A percentile compares a stretch with the other conserved stretches of the same genome.
phyloP scores from a whole-genome alignment of 306 rosid genomes.

The Casuarina cunninghamiana region DNA sequence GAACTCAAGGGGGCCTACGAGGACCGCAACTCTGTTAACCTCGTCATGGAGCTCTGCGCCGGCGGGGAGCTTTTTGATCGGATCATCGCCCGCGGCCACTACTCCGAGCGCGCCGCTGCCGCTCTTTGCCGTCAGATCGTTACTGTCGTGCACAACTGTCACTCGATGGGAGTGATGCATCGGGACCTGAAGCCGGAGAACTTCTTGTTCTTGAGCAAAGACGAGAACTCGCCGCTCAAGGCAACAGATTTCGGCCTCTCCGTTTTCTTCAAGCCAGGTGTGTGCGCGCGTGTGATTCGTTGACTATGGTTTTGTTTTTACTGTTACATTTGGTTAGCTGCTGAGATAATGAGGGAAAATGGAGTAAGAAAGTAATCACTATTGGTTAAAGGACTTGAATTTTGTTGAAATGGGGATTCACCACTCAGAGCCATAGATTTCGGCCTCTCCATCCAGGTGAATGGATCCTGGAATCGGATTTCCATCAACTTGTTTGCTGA shows the following conservation, averaged over 20 bases:
- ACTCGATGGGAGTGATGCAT: slow-evolving; percentile 93
- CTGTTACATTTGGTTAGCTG: not conserved
- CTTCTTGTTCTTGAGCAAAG: slow-evolving; percentile 61
- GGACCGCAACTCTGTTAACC: slow-evolving; percentile 93
- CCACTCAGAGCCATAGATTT: slow-evolving; percentile 93
- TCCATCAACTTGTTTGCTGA: not conserved
- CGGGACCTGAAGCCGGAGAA: slow-evolving; percentile 94
- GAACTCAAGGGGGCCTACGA: slow-evolving; percentile 90
- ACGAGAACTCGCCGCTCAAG: slow-evolving; percentile 76
- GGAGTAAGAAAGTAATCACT: not conserved
- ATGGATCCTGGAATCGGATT: not conserved
- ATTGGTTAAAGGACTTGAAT: not conserved
- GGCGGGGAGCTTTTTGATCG: slow-evolving; percentile 97
- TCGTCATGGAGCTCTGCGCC: slow-evolving; percentile 94
- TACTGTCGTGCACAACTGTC: slow-evolving; percentile 82
- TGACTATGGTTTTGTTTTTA: not conserved
- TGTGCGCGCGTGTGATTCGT: not conserved
- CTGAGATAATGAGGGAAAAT: not conserved
- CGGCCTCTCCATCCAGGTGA: slow-evolving; percentile 86
- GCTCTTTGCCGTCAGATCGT: slow-evolving; percentile 81
- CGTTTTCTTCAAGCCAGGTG: slow-evolving; percentile 80
- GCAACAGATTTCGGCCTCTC: slow-evolving; percentile 95
- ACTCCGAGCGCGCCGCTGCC: slow-evolving; percentile 94
- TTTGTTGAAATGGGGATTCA: slow-evolving; percentile 45
- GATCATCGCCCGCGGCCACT: slow-evolving; percentile 80